Conservation (phyloP, 495 filamentous ascomycete genomes). For the Alectoria sarmentosa region DNA sequence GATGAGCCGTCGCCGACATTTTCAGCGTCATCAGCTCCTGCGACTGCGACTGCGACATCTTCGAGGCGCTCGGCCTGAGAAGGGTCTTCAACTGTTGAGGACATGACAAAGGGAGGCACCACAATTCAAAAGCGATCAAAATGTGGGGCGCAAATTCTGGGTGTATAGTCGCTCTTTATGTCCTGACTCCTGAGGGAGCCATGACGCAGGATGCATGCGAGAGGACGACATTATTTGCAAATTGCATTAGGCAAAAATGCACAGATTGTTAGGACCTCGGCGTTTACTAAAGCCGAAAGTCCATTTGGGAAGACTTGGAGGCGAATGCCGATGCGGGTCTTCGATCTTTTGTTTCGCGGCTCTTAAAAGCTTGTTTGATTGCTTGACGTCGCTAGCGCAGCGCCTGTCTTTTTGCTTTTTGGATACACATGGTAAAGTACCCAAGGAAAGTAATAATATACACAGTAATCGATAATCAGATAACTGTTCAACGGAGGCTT, state of each 20-base stretch:
- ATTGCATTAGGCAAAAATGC: neutral
- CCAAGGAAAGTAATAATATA: too few species aligned
- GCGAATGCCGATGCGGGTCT: neutral
- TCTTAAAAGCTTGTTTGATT: neutral
- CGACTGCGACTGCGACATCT: conserved; percentile 17
- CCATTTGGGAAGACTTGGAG: too few species aligned
- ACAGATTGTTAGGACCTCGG: neutral
- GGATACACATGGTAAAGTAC: too few species aligned
- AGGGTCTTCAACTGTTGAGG: conserved; percentile 11
- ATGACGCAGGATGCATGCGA: neutral
- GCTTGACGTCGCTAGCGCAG: neutral
- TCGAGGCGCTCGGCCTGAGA: conserved; percentile 22
- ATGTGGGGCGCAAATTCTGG: neutral
- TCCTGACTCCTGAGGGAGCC: neutral
- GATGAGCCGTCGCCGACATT: neutral
- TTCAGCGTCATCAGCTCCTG: conserved; percentile 1
- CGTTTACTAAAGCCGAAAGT: neutral
- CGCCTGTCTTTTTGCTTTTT: too few species aligned
- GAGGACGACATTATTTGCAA: neutral
- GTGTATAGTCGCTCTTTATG: neutral
- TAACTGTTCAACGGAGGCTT: too few species aligned
- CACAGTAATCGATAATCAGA: too few species aligned
- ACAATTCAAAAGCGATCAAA: neutral
- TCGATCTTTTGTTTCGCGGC: neutral
- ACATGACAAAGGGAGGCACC: neutral